phyloP scores from a whole-genome alignment of 164 flowering plant species.

The Liriodendron chinense region DNA sequence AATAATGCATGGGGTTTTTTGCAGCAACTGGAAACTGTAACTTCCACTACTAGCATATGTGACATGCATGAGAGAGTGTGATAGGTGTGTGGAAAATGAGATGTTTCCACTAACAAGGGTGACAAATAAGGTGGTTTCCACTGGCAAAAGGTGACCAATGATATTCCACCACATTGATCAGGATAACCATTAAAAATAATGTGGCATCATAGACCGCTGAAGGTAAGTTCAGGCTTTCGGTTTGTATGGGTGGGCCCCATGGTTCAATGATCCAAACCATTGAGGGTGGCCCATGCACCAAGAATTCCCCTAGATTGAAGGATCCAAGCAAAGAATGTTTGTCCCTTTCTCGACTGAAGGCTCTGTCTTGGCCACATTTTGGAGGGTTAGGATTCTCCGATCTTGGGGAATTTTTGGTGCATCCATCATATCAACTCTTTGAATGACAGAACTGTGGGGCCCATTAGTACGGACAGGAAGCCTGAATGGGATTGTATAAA shows the following conservation, averaged over 20 bases:
- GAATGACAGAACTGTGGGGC: too few species aligned
- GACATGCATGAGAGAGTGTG: not conserved
- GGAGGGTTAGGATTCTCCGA: too few species aligned
- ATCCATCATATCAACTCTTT: too few species aligned
- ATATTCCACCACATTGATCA: not conserved
- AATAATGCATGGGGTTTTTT: not conserved
- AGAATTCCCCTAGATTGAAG: too few species aligned
- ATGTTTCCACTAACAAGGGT: slow-evolving; percentile 19
- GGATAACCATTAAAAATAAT: not conserved
- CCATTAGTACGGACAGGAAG: too few species aligned
- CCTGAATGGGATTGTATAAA: too few species aligned
- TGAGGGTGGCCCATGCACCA: too few species aligned
- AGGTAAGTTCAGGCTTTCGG: not conserved
- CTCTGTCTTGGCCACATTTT: too few species aligned
- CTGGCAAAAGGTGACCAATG: slow-evolving; percentile 1
- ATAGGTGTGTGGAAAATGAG: slow-evolving; percentile 3
- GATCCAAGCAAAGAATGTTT: too few species aligned
- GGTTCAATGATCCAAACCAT: not conserved
- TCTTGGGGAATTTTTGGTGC: too few species aligned
- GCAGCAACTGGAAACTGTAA: not conserved
- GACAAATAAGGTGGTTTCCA: slow-evolving; percentile 7
- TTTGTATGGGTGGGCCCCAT: not conserved
- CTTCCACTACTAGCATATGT: not conserved
- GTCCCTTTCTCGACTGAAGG: too few species aligned
- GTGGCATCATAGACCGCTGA: not conserved